Evolutionary conservation across 306 rosid genomes (phyloP), one percentile per base, ranked within the genome.

Genomic region (Trifolium pratense): DNA sequence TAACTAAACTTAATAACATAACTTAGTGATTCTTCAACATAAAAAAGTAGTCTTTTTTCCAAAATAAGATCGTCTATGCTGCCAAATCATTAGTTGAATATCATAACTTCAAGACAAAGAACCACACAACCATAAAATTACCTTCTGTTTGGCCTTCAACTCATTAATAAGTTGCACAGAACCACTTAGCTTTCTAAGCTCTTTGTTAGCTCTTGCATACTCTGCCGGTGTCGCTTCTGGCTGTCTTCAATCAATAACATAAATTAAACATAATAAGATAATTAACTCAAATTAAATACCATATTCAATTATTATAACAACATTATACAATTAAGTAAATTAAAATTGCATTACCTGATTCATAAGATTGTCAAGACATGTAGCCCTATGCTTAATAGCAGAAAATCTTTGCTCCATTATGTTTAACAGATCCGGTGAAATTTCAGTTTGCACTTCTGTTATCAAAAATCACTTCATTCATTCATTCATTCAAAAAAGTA

Each of bases 131-230:
- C 32, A 11, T 56, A 56, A 56, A 56, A 56, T 23, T 80, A 93
- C 98, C 96, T 93, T 91, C 78, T 89, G 93, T 76, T 69, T 85
- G 60, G 89, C 80, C 83, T 96, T 87, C 84, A 91, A 68, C 51
- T 88, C 83, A 64, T 60, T 62, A 16, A 93, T 88, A 75, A 93
- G 96, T 70, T 88, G 86, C 81, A 86, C 66, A 32, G 92, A 82
- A 63, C 84, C 81, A 68, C 92, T 82, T 48, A 93, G 81, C 74
- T 82, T 89, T 34, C 90, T 86, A 61, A 93, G 97, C 90, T 93
- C 98, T 90, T 91, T 93, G 66, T 89, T 91, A 37, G 96, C 97
- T 84, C 78, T 83, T 12, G 96, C 96, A 75, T 83, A 91, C 77
- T 91, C 97, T 17, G 86, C 76, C 12, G 97, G 96, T 23, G 93